Evolutionary conservation across 2,329 filamentous ascomycete genomes (phyloP).

Genomic region (Mollisia scopiformis): DNA sequence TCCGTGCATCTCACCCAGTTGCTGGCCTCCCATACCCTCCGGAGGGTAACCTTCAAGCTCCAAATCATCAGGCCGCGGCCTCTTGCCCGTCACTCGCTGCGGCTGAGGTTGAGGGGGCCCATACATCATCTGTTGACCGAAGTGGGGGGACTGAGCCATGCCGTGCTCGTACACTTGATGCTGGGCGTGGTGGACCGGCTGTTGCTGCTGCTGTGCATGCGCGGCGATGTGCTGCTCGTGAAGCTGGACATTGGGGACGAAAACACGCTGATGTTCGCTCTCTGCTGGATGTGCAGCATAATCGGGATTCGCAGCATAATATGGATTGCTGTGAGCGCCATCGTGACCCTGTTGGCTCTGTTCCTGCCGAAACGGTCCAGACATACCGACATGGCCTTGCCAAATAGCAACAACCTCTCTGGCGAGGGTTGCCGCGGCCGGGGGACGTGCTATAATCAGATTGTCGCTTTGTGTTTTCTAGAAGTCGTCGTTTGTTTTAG

Average conservation of each 20-base stretch:
- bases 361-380: constrained; percentile 50
- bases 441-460: constrained; percentile 6
- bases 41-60: constrained; percentile 43
- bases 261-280: constrained; percentile 67
- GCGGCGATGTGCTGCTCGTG: constrained; percentile 53
- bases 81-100: constrained; percentile 45
- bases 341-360: constrained; percentile 34
- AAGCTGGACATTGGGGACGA: constrained; percentile 54
- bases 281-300: constrained; percentile 71
- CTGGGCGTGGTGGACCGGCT: constrained; percentile 49
- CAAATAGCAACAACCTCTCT: constrained; percentile 54
- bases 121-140: constrained; percentile 53
- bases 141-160: constrained; percentile 51
- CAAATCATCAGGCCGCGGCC: constrained; percentile 59
- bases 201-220: constrained; percentile 46
- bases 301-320: constrained; percentile 58
- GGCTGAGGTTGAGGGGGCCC: constrained; percentile 40
- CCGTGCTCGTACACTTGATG: constrained; percentile 57
- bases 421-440: constrained; percentile 1
- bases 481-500: constrained; percentile 17
- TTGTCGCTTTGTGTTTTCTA: constrained; percentile 32
- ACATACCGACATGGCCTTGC: constrained; percentile 68
- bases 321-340: constrained; percentile 47
- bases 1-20: constrained; percentile 33
- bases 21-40: constrained; percentile 47